Evolutionary conservation across 345 rosid species (phyloP).

Genomic region (Balakata baccata): DNA sequence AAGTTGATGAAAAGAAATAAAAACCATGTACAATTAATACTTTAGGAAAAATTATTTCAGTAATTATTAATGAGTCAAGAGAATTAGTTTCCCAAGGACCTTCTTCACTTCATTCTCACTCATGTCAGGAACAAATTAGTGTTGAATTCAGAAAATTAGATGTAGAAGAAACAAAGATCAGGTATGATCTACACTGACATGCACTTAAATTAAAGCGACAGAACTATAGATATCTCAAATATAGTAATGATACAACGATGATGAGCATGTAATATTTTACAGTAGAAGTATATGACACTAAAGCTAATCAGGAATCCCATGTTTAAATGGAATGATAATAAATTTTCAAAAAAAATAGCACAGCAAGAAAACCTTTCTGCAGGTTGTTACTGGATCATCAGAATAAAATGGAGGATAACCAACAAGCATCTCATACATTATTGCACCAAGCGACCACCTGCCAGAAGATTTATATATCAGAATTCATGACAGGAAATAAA

Average conservation of each 20-base stretch:
- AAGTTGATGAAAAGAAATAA: background rate
- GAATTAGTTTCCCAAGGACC: background rate
- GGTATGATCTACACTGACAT: background rate
- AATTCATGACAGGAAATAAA: constrained; percentile 15
- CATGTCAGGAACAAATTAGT: constrained; percentile 1
- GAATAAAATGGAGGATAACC: constrained; percentile 85
- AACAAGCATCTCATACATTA: constrained; percentile 87
- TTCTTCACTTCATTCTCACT: background rate
- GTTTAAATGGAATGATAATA: constrained; percentile 8
- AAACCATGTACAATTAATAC: background rate
- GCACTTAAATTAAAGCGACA: background rate
- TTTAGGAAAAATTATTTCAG: background rate
- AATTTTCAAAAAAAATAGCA: background rate
- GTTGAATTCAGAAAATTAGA: background rate
- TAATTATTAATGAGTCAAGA: background rate
- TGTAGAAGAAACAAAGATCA: background rate
- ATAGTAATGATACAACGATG: background rate
- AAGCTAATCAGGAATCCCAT: background rate
- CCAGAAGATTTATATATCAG: constrained; percentile 22
- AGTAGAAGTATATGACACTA: background rate
- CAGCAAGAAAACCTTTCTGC: constrained; percentile 71
- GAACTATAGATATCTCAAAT: constrained; percentile 2
- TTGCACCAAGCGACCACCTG: constrained; percentile 97
- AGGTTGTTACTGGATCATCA: constrained; percentile 81
- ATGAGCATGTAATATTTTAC: background rate